Conservation (phyloP, 345 rosid genomes). For the Raphanus raphanistrum region DNA sequence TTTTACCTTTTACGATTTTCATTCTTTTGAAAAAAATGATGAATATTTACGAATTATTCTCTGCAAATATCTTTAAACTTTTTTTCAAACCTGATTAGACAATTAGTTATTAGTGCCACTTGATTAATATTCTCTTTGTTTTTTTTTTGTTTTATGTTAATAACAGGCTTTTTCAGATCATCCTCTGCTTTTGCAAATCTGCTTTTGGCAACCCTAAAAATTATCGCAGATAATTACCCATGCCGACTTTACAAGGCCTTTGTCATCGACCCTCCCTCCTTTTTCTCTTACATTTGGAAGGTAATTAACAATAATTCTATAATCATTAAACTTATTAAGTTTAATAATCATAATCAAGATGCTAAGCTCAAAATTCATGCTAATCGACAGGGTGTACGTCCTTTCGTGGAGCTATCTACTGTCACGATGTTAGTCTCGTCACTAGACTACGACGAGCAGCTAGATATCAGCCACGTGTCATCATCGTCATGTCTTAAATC, state of each 20-base stretch:
- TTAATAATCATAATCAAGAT: not conserved
- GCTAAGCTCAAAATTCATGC: not conserved
- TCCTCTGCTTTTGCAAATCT: slow-evolving; percentile 85
- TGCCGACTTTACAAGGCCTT: slow-evolving; percentile 77
- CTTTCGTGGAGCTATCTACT: slow-evolving; percentile 80
- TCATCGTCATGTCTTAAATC: slow-evolving; percentile 53
- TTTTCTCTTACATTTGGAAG: slow-evolving; percentile 94
- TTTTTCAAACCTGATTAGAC: slow-evolving; percentile 7
- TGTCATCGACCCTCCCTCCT: slow-evolving; percentile 93
- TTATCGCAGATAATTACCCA: slow-evolving; percentile 78
- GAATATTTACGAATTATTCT: slow-evolving; percentile 27
- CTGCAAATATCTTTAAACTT: slow-evolving; percentile 24
- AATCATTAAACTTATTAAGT: too few species aligned
- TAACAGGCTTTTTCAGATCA: slow-evolving; percentile 93
- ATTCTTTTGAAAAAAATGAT: slow-evolving; percentile 21
- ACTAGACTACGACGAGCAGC: slow-evolving; percentile 65
- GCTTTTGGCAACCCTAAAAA: slow-evolving; percentile 71
- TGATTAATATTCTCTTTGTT: slow-evolving; percentile 29
- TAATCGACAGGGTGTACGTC: slow-evolving; percentile 74
- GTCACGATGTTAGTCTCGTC: slow-evolving; percentile 68
- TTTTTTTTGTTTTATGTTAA: not conserved
- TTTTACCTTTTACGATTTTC: not conserved
- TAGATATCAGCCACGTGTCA: slow-evolving; percentile 59
- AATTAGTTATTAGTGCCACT: slow-evolving; percentile 29
- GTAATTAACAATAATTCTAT: slow-evolving; percentile 35